Evolutionary conservation across 2,329 filamentous ascomycete species (phyloP).

Genomic region (Dothideomycetes sp.): DNA sequence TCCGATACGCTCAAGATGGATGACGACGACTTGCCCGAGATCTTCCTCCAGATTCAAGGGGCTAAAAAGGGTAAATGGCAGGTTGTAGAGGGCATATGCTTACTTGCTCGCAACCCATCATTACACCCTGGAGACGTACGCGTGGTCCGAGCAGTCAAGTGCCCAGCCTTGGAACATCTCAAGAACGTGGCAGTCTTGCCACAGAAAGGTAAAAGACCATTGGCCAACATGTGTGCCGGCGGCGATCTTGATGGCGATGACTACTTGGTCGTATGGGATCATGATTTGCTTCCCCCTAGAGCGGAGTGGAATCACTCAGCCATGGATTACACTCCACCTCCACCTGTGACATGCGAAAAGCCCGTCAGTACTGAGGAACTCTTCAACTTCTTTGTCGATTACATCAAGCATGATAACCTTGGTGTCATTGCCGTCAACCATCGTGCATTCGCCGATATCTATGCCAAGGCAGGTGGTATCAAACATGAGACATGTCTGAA

Average conservation of each 20-base stretch:
- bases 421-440: slow-evolving; percentile 74
- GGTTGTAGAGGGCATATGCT: slow-evolving; percentile 59
- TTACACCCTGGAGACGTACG: slow-evolving; percentile 88
- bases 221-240: slow-evolving; percentile 91
- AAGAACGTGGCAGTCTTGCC: slow-evolving; percentile 84
- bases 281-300: slow-evolving; percentile 53
- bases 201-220: slow-evolving; percentile 68
- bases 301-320: slow-evolving; percentile 59
- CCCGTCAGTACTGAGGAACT: slow-evolving; percentile 66
- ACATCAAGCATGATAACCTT: slow-evolving; percentile 84
- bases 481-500: slow-evolving; percentile 59
- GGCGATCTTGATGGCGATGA: slow-evolving; percentile 95
- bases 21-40: slow-evolving; percentile 59
- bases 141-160: slow-evolving; percentile 74
- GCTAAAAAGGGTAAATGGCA: slow-evolving; percentile 21
- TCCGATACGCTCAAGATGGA: slow-evolving; percentile 54
- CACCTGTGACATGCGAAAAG: slow-evolving; percentile 46
- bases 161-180: slow-evolving; percentile 62
- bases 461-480: slow-evolving; percentile 48
- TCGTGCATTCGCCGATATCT: slow-evolving; percentile 62
- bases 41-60: slow-evolving; percentile 75
- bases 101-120: slow-evolving; percentile 86
- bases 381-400: slow-evolving; percentile 76
- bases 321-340: slow-evolving; percentile 63
- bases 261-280: slow-evolving; percentile 89